These are phyloP conservation scores for Rubia yunnanensis DNA, from an alignment of 257 asterid genomes.

Conservation along the genomic window DNA sequence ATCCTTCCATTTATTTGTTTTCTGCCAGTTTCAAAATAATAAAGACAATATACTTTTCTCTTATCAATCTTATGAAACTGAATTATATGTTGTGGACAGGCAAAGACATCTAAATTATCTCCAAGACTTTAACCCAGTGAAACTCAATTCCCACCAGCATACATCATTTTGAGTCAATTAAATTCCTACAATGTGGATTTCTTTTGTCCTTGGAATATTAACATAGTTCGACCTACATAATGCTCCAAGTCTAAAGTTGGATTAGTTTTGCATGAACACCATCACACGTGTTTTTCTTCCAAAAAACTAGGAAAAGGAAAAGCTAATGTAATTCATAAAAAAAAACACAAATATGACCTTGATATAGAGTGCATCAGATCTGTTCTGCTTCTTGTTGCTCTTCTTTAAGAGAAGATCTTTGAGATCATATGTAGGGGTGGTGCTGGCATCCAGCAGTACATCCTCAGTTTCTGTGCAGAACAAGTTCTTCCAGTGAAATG, in stretches of 20 bases:
- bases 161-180: background rate
- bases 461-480: constrained; percentile 26
- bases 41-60: background rate
- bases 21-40: background rate
- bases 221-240: background rate
- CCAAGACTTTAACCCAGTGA: background rate
- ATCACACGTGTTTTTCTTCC: background rate
- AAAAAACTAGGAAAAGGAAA: background rate
- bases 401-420: constrained; percentile 49
- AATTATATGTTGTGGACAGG: background rate
- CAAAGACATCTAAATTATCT: background rate
- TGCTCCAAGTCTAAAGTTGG: background rate
- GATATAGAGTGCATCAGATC: constrained; percentile 47
- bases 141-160: background rate
- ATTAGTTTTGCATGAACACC: background rate
- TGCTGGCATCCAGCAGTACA: constrained; percentile 18
- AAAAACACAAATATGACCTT: constrained; percentile 38
- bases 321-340: background rate
- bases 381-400: constrained; percentile 25
- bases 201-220: background rate
- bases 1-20: background rate
- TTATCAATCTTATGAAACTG: background rate
- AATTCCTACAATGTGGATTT: background rate
- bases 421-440: constrained; percentile 46
- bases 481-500: constrained; percentile 69